A percentile compares a stretch with the other conserved stretches of the same genome.
phyloP scores from a whole-genome alignment of 345 rosid species.

The Syzygium aqueum region DNA sequence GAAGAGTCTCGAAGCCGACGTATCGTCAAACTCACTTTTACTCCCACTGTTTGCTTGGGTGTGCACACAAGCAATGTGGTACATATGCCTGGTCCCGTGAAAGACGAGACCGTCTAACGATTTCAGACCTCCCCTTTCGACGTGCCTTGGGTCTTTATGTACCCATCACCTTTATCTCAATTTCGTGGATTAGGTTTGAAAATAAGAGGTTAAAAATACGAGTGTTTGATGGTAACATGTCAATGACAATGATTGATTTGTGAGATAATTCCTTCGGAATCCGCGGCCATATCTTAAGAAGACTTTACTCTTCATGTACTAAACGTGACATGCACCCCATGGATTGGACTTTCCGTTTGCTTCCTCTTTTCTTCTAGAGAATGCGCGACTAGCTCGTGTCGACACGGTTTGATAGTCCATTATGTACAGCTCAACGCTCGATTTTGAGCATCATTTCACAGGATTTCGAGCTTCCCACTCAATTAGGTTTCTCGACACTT shows the following conservation, averaged over 20 bases:
- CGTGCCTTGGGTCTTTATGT: neutral
- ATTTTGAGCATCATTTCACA: neutral
- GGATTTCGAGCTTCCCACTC: no score
- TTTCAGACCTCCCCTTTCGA: neutral
- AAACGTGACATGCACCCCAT: neutral
- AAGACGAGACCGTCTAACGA: rapidly evolving
- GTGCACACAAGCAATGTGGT: neutral
- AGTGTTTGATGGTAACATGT: neutral
- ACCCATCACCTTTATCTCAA: neutral
- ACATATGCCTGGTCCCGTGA: neutral
- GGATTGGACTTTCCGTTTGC: neutral
- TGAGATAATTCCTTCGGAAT: neutral
- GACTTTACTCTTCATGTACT: neutral
- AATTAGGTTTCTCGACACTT: no score
- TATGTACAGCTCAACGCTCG: neutral
- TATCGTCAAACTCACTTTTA: no score
- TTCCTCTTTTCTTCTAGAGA: neutral
- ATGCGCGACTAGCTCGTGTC: neutral
- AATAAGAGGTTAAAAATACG: neutral
- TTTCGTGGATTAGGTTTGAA: neutral
- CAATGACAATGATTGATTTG: neutral
- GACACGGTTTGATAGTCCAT: neutral
- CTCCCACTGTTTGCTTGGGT: neutral
- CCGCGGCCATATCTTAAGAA: neutral
- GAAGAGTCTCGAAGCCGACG: no score